Evolutionary conservation across 306 rosid genomes (phyloP).

Genomic region (Cicer chorassanicum): DNA sequence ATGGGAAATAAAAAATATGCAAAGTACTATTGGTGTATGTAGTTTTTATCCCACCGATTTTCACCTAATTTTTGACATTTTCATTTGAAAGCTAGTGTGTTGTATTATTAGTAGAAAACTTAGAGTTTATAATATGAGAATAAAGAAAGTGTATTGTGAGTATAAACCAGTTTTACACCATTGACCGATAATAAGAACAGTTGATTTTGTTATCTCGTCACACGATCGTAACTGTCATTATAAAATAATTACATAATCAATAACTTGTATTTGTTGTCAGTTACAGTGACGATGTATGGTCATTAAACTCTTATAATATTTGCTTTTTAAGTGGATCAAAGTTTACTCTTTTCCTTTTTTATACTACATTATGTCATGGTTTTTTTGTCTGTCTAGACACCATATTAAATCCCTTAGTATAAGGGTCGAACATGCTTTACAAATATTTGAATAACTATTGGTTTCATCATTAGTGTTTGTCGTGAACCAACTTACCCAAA

Average conservation of each 20-base stretch:
- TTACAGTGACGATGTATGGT: too few species aligned
- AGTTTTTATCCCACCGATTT: background rate
- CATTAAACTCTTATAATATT: background rate
- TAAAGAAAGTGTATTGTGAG: too few species aligned
- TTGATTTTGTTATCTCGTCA: too few species aligned
- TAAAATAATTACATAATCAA: too few species aligned
- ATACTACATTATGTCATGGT: background rate
- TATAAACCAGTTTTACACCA: too few species aligned
- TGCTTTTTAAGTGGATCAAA: background rate
- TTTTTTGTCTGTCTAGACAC: slow-evolving; percentile 8
- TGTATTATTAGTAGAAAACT: slow-evolving; percentile 15
- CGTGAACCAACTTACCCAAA: background rate
- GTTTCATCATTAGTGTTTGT: background rate
- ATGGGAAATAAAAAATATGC: too few species aligned
- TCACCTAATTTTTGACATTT: background rate
- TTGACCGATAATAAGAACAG: fast-evolving
- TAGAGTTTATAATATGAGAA: background rate
- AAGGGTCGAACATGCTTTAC: background rate
- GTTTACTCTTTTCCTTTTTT: too few species aligned
- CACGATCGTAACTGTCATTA: too few species aligned
- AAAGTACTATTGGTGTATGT: too few species aligned
- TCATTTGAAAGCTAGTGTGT: background rate
- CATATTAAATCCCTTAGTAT: slow-evolving; percentile 7
- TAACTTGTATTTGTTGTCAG: too few species aligned
- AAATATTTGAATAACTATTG: background rate